phyloP scores from a whole-genome alignment of 805 yeast genomes.

The Nadsonia fulvescens region DNA sequence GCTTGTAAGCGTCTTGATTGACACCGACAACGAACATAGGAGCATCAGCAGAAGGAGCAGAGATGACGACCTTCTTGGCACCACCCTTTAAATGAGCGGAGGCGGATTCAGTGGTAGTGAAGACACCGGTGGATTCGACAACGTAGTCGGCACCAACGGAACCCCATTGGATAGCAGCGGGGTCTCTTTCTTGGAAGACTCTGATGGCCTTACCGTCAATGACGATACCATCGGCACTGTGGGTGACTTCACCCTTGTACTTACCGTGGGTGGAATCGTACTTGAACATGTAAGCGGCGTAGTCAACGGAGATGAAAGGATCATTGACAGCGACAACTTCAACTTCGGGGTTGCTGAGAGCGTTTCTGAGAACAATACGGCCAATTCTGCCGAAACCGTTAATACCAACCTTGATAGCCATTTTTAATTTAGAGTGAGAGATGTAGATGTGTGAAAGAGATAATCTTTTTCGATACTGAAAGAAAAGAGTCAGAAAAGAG shows the following conservation, averaged over 20 bases:
- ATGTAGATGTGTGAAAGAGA: no score
- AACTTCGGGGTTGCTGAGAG: slow-evolving; percentile 54
- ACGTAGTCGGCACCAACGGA: slow-evolving; percentile 65
- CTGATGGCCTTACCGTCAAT: slow-evolving; percentile 51
- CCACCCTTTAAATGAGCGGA: slow-evolving; percentile 74
- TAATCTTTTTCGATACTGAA: no score
- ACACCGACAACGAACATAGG: slow-evolving; percentile 94
- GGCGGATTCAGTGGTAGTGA: slow-evolving; percentile 69
- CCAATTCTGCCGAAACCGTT: slow-evolving; percentile 94
- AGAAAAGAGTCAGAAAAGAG: no score
- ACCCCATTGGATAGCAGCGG: slow-evolving; percentile 80
- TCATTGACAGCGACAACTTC: slow-evolving; percentile 79
- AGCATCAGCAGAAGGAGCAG: slow-evolving; percentile 87
- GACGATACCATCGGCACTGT: slow-evolving; percentile 39
- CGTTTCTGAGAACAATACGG: slow-evolving; percentile 71
- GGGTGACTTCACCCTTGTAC: slow-evolving; percentile 43
- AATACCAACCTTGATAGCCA: slow-evolving; percentile 57
- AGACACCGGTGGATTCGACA: slow-evolving; percentile 88
- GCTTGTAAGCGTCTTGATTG: slow-evolving; percentile 60
- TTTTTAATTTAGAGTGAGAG: no score
- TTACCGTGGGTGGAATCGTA: slow-evolving; percentile 87
- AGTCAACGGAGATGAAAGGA: slow-evolving; percentile 78
- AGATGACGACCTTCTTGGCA: slow-evolving; percentile 87
- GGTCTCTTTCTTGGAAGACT: slow-evolving; percentile 71
- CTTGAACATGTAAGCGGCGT: slow-evolving; percentile 91